Base-by-base conservation (phyloP, 352 stramenopile genomes). In the Globisporangium heterothallicum region DNA sequence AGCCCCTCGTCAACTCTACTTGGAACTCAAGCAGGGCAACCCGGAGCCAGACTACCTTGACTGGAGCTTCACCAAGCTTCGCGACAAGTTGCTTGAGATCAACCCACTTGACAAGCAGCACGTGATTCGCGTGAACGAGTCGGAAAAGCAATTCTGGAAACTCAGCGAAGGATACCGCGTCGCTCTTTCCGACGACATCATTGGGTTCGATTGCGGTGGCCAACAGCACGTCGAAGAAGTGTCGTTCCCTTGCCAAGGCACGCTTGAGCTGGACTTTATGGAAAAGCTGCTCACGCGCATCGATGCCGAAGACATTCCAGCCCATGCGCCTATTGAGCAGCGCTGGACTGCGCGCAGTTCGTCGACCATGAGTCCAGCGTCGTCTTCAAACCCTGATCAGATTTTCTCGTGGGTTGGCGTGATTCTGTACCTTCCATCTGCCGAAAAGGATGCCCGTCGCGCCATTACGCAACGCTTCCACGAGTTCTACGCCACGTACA, bases 201-300 rank as follows among this genome's bases (percentile, higher is more conserved):
- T 99, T 35, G 95, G 97, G 45, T 99, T 99, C 67, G 97, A 99
- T 78, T 99, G 97, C 64, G 97, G 97, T 41, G 97, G 96, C 18
- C 85, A 98, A 70, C 97, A 99, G 72, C 96, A 96, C 66, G 97
- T 99, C 4, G 90, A 94, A 42, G 97, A 99, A 75, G 93, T 99
- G 10, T 92, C 86, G 16, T 98, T 99, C 46, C 91, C 94, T 26
- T 90, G 76, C 61, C 51, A 61, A 43, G 78, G 61, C 21, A 92
- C 64, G 30, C 48, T 80, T 19, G 96, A 98, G 41, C 84, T 98
- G 8, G 77, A 96, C 46, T 98, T 98, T 57, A 89, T 99, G 66
- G 70, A 96, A 56, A 72, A 92, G 21, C 68, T 99, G 14, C 70
- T 99, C 8, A 59, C 81, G 58, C 70, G 94, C 30, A 98, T 99